A percentile compares a stretch with the other conserved stretches of the same genome.
Conservation (phyloP, 1,284 basidiomycete genomes). For the Exobasidium cylindrosporum region DNA sequence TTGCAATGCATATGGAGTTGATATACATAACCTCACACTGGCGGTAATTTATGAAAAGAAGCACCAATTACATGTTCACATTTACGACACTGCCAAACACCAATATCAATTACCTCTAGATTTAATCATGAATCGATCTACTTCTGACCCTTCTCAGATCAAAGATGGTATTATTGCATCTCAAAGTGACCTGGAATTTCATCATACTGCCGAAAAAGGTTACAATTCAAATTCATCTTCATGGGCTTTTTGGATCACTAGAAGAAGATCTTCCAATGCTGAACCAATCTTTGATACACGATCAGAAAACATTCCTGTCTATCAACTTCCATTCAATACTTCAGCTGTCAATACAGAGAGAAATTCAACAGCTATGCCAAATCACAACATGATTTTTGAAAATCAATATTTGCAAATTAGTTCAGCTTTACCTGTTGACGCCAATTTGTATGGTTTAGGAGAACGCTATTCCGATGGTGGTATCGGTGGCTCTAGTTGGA, state of each 20-base stretch:
- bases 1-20: constrained; percentile 69
- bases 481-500: constrained; percentile 55
- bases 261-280: constrained; percentile 57
- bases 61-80: constrained; percentile 66
- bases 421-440: constrained; percentile 54
- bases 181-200: constrained; percentile 60
- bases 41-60: constrained; percentile 64
- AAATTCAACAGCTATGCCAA: constrained; percentile 42
- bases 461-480: constrained; percentile 64
- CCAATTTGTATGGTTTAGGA: constrained; percentile 75
- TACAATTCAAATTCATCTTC: constrained; percentile 57
- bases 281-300: constrained; percentile 73
- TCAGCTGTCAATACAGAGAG: constrained; percentile 21
- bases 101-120: constrained; percentile 69
- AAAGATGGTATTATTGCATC: constrained; percentile 23
- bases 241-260: constrained; percentile 76
- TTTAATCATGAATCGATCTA: constrained; percentile 66
- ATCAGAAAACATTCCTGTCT: constrained; percentile 34
- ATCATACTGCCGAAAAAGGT: constrained; percentile 57
- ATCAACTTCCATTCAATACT: constrained; percentile 26
- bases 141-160: constrained; percentile 27
- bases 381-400: constrained; percentile 60
- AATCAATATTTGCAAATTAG: constrained; percentile 69
- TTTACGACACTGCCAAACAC: constrained; percentile 62
- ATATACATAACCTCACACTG: constrained; percentile 66